Conservation (phyloP, 148 eudicot genomes). For the Rhododendron williamsianum region DNA sequence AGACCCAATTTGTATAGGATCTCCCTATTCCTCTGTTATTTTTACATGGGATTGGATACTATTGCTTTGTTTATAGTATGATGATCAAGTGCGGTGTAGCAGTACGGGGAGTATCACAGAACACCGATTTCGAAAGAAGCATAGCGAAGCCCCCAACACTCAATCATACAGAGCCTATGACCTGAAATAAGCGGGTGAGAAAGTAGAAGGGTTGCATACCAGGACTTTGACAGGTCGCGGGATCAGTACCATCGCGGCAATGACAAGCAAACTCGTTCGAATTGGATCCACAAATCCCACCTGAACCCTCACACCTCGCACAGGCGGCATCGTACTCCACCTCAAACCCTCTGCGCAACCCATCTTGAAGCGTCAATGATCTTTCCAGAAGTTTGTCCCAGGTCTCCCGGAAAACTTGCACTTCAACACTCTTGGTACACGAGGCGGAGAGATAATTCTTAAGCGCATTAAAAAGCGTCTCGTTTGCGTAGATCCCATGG, state of each 20-base stretch:
- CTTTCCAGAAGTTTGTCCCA: background rate
- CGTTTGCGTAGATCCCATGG: background rate
- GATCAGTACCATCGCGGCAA: background rate
- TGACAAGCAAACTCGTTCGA: background rate
- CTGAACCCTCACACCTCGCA: background rate
- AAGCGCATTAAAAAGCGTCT: background rate
- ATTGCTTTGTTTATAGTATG: no score
- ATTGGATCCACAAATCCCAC: background rate
- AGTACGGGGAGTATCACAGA: no score
- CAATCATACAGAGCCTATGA: background rate
- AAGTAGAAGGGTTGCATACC: background rate
- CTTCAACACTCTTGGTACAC: background rate
- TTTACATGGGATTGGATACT: no score
- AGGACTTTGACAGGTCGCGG: background rate
- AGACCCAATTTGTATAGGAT: no score
- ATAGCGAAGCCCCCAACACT: background rate
- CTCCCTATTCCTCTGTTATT: no score
- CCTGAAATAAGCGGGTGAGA: background rate
- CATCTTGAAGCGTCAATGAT: background rate
- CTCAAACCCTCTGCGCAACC: background rate
- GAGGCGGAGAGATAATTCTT: no score
- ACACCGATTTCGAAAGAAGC: no score
- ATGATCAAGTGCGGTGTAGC: no score
- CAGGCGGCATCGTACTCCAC: background rate
- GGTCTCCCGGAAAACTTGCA: background rate